Base-by-base conservation (phyloP, 192 early-diverging fungal species). In the Entomortierella lignicola region DNA sequence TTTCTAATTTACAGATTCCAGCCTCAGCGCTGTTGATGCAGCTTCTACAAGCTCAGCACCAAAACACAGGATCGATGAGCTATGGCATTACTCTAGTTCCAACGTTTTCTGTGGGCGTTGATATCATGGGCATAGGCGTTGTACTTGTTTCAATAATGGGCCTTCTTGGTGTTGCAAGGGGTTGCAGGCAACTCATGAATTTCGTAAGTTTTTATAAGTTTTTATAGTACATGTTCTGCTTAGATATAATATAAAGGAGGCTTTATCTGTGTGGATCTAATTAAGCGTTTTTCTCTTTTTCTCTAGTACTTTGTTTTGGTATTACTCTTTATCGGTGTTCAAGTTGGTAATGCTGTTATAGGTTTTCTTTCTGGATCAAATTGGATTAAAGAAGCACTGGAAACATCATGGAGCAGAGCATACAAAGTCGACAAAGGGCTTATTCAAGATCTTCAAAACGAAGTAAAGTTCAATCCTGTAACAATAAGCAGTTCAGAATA, bases 261-360 rank as follows among this genome's bases (percentile, higher is more conserved):
- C 23, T 44, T 37, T 10, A 27, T 3, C 52, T 54, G 3, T 25
- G 8, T 27, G 21, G 3, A 23, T 5, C 26, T 26, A 54, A 2
- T 4, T 47, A 26, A 11, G n/a, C n/a, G 4, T 31, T 43, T 25
- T 41, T 13, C 20, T 18, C 30, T 8, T 30, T 20, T 44, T 20
- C 20, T 50, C 18, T 55, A 79, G 75, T 79, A 79, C 68, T 79
- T 79, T 61, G 68, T 26, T 0, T 34, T 79, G 1, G 75, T 66
- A 2, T n/a, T 79, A 23, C 55, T 54, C 50, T 79, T 79, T 39
- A 66, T 70, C 50, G 63, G 37, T 2, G 30, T 66, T 7, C 75
- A 79, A 21, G 63, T 79, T 29, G 68, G 61, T n/a, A 55, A 60
- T 18, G 63, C 75, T 0, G 15, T 70, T 13, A 18, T 51, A 20